A percentile compares a stretch with the other conserved stretches of the same genome.
Conservation (phyloP, 257 asterid genomes). For the Solanum clarkiae region DNA sequence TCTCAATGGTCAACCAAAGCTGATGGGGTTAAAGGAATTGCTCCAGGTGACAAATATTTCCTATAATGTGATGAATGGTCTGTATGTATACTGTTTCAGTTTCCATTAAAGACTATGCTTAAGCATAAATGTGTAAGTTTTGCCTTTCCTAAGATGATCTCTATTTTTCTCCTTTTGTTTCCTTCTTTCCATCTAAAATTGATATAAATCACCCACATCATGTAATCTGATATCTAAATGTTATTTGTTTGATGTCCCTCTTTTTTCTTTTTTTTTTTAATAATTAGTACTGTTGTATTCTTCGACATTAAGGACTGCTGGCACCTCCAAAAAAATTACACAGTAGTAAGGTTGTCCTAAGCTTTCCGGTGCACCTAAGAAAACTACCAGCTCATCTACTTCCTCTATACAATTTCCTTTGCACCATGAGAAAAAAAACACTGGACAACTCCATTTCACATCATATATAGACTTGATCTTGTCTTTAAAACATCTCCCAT, state of each 20-base stretch:
- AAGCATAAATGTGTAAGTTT: background rate
- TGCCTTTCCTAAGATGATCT: background rate
- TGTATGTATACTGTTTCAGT: background rate
- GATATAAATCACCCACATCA: background rate
- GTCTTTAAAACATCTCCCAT: too few relatives aligned
- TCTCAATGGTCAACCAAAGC: slow-evolving; percentile 88
- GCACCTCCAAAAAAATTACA: too few relatives aligned
- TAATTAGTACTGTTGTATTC: too few relatives aligned
- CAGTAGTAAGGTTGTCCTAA: too few relatives aligned
- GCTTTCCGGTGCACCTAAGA: too few relatives aligned
- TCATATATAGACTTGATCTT: too few relatives aligned
- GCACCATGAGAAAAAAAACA: too few relatives aligned
- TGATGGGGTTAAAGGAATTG: slow-evolving; percentile 90
- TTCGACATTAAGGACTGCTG: too few relatives aligned
- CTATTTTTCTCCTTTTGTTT: background rate
- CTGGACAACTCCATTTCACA: too few relatives aligned
- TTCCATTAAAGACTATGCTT: background rate
- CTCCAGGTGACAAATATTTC: slow-evolving; percentile 59
- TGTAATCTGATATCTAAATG: background rate
- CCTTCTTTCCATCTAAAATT: background rate
- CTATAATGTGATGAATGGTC: background rate
- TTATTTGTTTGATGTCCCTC: background rate
- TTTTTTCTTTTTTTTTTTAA: too few relatives aligned
- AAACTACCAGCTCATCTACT: too few relatives aligned
- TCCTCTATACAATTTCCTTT: too few relatives aligned